Base-by-base conservation (phyloP, 2,329 filamentous ascomycete species). In the Moelleriella libera region DNA sequence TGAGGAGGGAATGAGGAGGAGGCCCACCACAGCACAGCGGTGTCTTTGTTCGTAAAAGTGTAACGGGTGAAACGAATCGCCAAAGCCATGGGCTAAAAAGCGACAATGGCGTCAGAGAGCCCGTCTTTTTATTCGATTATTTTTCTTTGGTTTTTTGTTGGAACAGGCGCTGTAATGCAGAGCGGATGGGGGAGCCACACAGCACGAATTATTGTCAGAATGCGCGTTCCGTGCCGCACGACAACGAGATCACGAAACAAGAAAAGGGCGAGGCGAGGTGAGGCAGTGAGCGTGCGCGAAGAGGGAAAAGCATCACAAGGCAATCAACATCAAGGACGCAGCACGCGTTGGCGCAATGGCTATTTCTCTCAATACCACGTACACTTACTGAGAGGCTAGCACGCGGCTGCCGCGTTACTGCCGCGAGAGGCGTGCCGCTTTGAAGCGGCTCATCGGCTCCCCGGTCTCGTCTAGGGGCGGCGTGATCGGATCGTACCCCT, bases 391-490 rank as follows among this genome's bases (percentile, higher is more conserved):
- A 14, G 6, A 42, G 40, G 21, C 21, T 21, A 21, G 21, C 21
- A 21, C 21, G 21, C 21, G 21, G 40, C 40, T 2, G 9, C 12
- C 40, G 21, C 8, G 21, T 40, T 67, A 79, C 50, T 72, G 67
- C 58, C 64, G 72, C 30, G 74, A 73, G 48, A 87, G 64, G 52
- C 80, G 74, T 2, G 83, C 83, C 45, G 83, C 82, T 67, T 80
- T 85, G 67, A 88, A 88, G 51, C 80, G 76, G 67, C 83, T 88
- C 53, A 87, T 63, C 56, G 74, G 78, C 62, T 75, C 76, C 45
- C 75, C 76, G 30, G 76, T 72, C 55, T 88, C 79, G 47, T 82
- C 80, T 43, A 88, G 69, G 1, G 83, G 77, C 46, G 84, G 74
- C 44, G 80, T 76, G 14, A 76, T 75, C 46, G 77, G 72, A 50